Percentiles rank a stretch among this genome's conserved stretches.
Conservation (phyloP, 2,329 filamentous ascomycete genomes). For the Penicillium sp. region DNA sequence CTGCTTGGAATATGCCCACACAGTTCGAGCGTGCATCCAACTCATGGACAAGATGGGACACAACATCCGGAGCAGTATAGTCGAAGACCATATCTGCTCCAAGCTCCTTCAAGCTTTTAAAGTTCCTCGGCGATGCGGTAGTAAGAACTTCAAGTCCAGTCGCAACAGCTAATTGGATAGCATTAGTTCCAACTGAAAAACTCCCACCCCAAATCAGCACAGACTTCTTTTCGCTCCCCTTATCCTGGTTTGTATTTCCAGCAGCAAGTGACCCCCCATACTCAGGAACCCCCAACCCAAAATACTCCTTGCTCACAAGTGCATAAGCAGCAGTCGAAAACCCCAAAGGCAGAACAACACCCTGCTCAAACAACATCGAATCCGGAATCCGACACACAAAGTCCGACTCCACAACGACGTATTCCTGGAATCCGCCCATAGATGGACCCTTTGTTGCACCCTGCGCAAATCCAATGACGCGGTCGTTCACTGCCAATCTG, state of each 20-base stretch:
- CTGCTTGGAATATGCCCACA: slow-evolving; percentile 10
- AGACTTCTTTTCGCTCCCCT: neutral
- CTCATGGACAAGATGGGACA: slow-evolving; percentile 10
- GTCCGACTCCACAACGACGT: slow-evolving; percentile 20
- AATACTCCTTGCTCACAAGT: slow-evolving; percentile 27
- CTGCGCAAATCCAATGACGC: slow-evolving; percentile 12
- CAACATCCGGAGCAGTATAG: slow-evolving; percentile 33
- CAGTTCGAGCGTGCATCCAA: slow-evolving; percentile 17
- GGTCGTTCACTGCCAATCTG: slow-evolving; percentile 13
- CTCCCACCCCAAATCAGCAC: slow-evolving; percentile 50
- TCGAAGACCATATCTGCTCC: slow-evolving; percentile 49
- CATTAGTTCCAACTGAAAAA: slow-evolving; percentile 47
- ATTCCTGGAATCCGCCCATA: slow-evolving; percentile 27
- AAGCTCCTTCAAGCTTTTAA: slow-evolving; percentile 44
- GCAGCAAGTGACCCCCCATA: slow-evolving; percentile 4
- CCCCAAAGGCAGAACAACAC: slow-evolving; percentile 36
- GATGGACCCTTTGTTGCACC: slow-evolving; percentile 2
- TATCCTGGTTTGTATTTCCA: neutral
- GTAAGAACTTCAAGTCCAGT: slow-evolving; percentile 43
- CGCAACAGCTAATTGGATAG: slow-evolving; percentile 45
- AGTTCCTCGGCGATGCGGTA: slow-evolving; percentile 44
- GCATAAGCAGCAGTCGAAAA: slow-evolving; percentile 33
- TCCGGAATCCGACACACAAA: slow-evolving; percentile 28
- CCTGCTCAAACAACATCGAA: slow-evolving; percentile 28
- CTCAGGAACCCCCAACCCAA: slow-evolving; percentile 21